A percentile compares a stretch with the other conserved stretches of the same genome.
phyloP scores from a whole-genome alignment of 208 protist species.

The Acanthamoeba lenticulata region DNA sequence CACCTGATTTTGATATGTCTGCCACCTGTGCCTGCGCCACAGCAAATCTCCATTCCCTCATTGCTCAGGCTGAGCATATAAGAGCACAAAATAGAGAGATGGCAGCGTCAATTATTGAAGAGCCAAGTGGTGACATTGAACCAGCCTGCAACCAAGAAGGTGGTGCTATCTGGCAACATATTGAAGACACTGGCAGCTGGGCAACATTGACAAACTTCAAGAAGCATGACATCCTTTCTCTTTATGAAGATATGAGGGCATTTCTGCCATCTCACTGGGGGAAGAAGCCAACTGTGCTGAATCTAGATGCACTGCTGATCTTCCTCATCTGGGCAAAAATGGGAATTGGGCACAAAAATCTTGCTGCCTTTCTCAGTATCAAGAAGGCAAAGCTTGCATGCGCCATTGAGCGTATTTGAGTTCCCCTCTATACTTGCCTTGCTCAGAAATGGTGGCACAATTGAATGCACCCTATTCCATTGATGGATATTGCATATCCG shows the following conservation, averaged over 20 bases:
- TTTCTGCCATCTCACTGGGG: background rate
- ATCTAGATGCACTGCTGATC: background rate
- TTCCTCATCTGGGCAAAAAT: background rate
- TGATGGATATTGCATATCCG: background rate
- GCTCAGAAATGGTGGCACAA: background rate
- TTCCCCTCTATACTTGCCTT: background rate
- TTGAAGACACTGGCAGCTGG: background rate
- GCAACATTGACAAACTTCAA: background rate
- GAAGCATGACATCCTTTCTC: background rate
- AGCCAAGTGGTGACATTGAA: background rate
- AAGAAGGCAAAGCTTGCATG: background rate
- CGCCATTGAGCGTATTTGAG: background rate
- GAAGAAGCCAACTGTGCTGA: background rate
- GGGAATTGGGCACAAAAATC: background rate
- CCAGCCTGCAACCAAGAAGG: background rate
- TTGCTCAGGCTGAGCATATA: background rate
- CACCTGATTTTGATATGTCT: too few species aligned
- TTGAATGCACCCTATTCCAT: background rate
- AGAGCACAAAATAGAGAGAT: background rate
- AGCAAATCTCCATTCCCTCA: background rate
- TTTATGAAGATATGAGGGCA: background rate
- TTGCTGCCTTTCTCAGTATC: background rate
- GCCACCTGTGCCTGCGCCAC: background rate
- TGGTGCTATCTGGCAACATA: background rate
- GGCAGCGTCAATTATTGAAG: background rate